These are phyloP conservation scores for Cladophialophora yegresii DNA, from an alignment of 2,329 filamentous ascomycete species.

Conservation along the genomic window DNA sequence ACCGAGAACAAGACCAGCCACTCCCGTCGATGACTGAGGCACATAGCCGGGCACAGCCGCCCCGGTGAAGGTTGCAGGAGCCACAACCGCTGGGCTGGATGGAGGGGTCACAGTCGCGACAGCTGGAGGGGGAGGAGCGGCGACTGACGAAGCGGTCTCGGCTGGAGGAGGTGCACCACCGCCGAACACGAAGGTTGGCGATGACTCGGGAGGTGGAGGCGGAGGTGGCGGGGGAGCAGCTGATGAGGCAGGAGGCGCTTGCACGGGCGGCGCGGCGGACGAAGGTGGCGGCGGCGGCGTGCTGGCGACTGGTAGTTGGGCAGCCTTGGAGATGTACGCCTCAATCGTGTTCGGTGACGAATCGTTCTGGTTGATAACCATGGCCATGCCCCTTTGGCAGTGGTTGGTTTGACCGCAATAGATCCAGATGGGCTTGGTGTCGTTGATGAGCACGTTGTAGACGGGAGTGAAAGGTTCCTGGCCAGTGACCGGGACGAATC, in stretches of 20 bases:
- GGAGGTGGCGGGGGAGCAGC: conserved; percentile 13
- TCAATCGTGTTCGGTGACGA: conserved; percentile 34
- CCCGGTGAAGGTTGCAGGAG: conserved; percentile 33
- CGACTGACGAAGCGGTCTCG: not conserved
- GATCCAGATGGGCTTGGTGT: conserved; percentile 72
- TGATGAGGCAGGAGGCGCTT: conserved; percentile 9
- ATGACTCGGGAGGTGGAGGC: too few species aligned
- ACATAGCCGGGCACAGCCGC: conserved; percentile 20
- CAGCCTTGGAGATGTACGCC: conserved; percentile 33
- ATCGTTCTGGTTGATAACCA: conserved; percentile 64
- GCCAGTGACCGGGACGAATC: conserved; percentile 55
- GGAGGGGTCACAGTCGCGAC: conserved; percentile 20
- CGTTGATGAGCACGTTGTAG: conserved; percentile 70
- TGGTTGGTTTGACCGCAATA: conserved; percentile 75
- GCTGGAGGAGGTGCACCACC: conserved; percentile 10
- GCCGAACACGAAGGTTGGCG: too few species aligned
- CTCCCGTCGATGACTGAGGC: conserved; percentile 20
- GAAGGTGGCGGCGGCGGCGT: conserved; percentile 7
- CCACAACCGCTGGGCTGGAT: conserved; percentile 16
- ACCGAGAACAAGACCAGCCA: conserved; percentile 27
- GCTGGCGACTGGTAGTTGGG: conserved; percentile 23
- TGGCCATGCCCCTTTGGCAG: conserved; percentile 73
- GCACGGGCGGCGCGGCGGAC: conserved; percentile 2
- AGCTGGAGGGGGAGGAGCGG: conserved; percentile 8
- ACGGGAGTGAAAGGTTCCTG: conserved; percentile 60